phyloP scores from a whole-genome alignment of 768 basidiomycete genomes.

The Trametes cinnabarina region DNA sequence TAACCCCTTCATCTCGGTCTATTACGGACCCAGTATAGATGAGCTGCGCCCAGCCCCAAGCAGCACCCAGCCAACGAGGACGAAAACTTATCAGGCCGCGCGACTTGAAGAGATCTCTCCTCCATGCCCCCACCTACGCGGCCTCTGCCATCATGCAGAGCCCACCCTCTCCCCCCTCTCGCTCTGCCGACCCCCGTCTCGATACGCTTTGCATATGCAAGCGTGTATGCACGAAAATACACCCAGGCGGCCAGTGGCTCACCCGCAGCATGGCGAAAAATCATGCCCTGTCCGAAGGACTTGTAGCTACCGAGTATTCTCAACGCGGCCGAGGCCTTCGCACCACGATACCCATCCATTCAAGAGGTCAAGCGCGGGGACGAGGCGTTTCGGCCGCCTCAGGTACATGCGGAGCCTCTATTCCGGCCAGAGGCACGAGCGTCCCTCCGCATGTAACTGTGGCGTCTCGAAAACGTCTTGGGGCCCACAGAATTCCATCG shows the following conservation, averaged over 20 bases:
- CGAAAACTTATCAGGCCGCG: too few relatives aligned
- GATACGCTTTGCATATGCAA: background rate
- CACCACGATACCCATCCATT: background rate
- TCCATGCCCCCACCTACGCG: background rate
- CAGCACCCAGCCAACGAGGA: too few relatives aligned
- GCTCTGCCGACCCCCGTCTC: background rate
- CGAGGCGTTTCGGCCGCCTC: background rate
- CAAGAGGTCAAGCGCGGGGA: background rate
- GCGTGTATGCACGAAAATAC: background rate
- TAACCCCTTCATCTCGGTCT: too few relatives aligned
- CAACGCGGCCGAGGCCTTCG: background rate
- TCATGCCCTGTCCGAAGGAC: background rate
- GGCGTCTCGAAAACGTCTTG: background rate
- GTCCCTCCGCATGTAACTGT: background rate
- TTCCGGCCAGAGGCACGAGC: background rate
- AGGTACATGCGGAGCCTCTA: background rate
- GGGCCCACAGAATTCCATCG: background rate
- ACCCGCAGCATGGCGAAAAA: background rate
- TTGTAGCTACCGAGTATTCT: background rate
- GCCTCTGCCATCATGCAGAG: background rate
- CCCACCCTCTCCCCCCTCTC: background rate
- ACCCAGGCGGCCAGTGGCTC: background rate
- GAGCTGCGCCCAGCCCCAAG: too few relatives aligned
- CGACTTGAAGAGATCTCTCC: background rate
- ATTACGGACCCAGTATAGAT: too few relatives aligned